A percentile compares a stretch with the other conserved stretches of the same genome.
phyloP scores from a whole-genome alignment of 176 grass and related monocot genomes.

The Pharus latifolius region DNA sequence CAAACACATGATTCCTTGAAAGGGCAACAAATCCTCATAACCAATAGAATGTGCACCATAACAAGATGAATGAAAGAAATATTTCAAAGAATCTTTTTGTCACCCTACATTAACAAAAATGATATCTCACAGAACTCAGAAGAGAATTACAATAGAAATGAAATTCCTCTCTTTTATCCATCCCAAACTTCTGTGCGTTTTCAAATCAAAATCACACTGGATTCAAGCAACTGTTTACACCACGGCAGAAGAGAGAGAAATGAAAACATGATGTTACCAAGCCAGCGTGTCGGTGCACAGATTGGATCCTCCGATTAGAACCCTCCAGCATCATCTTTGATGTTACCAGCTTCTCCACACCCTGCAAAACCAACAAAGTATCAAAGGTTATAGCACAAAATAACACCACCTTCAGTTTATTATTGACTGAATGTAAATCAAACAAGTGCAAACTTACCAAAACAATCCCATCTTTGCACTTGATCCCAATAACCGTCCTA shows the following conservation, averaged over 20 bases:
- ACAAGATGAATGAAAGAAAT: background rate
- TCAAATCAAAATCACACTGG: background rate
- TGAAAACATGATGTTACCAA: slow-evolving; percentile 38
- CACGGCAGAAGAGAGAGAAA: no score
- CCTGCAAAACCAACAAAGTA: slow-evolving; percentile 30
- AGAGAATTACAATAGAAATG: background rate
- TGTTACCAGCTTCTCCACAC: slow-evolving; percentile 69
- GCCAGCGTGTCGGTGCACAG: slow-evolving; percentile 59
- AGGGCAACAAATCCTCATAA: background rate
- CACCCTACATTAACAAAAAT: background rate
- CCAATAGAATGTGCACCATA: background rate
- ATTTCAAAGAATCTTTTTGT: background rate
- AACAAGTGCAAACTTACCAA: slow-evolving; percentile 28
- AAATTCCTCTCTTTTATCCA: background rate
- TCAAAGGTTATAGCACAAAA: background rate
- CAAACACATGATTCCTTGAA: background rate
- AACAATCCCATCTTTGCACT: slow-evolving; percentile 89
- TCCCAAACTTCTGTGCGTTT: background rate
- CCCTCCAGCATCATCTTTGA: slow-evolving; percentile 81
- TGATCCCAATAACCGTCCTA: slow-evolving; percentile 85
- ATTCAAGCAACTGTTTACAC: background rate
- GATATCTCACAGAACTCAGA: background rate
- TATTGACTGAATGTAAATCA: background rate
- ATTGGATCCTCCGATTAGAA: slow-evolving; percentile 85
- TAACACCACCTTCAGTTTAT: background rate